A percentile compares a stretch with the other conserved stretches of the same genome.
These are phyloP conservation scores for Metarhizium humberi DNA, from an alignment of 2,329 filamentous ascomycete species.

Conservation along the genomic window DNA sequence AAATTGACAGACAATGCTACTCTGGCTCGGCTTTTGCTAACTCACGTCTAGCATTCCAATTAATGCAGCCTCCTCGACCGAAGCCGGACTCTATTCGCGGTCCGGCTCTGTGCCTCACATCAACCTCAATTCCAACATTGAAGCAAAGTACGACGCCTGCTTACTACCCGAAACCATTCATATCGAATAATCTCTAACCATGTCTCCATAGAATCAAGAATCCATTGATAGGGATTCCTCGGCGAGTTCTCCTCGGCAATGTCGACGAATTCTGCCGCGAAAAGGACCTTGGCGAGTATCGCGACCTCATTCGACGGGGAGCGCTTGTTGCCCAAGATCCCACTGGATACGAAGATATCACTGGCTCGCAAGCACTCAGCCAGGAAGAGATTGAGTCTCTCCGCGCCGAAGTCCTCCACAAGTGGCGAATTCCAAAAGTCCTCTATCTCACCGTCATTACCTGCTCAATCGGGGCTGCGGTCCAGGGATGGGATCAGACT, in stretches of 20 bases:
- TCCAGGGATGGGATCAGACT: conserved; percentile 62
- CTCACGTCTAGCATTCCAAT: conserved; percentile 13
- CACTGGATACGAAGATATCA: conserved; percentile 48
- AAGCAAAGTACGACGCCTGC: conserved; percentile 30
- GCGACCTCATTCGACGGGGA: conserved; percentile 53
- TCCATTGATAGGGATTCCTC: conserved; percentile 42
- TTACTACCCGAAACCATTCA: background rate
- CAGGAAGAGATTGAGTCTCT: conserved; percentile 52
- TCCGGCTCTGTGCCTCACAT: conserved; percentile 21
- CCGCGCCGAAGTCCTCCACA: conserved; percentile 53
- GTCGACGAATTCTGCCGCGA: conserved; percentile 53
- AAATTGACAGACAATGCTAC: background rate
- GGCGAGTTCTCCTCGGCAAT: conserved; percentile 39
- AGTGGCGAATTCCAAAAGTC: conserved; percentile 53
- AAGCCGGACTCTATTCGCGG: conserved; percentile 25
- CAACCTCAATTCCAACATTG: conserved; percentile 35
- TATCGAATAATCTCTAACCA: background rate
- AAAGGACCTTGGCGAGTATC: conserved; percentile 49
- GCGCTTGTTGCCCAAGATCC: conserved; percentile 68
- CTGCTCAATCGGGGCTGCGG: conserved; percentile 61
- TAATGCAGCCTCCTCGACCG: conserved; percentile 21
- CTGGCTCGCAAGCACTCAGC: conserved; percentile 45
- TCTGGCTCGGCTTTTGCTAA: conserved; percentile 1
- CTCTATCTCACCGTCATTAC: conserved; percentile 59
- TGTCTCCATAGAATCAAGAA: conserved; percentile 31